phyloP scores from a whole-genome alignment of 257 asterid genomes.

The Penstemon barbatus region DNA sequence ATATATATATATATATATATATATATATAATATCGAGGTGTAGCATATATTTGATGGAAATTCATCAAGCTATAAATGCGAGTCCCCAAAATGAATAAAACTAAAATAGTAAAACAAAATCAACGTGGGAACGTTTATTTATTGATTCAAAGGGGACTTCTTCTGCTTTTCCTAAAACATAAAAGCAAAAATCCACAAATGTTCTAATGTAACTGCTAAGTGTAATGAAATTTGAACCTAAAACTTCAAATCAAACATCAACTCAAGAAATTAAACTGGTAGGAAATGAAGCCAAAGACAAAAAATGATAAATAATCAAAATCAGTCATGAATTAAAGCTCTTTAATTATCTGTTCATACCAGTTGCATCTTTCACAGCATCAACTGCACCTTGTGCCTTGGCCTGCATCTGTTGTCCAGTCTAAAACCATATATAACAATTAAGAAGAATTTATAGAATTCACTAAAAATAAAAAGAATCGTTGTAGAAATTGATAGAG shows the following conservation, averaged over 20 bases:
- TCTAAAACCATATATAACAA: slow-evolving; percentile 18
- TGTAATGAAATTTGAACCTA: not conserved
- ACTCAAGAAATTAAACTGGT: not conserved
- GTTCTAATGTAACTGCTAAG: slow-evolving; percentile 8
- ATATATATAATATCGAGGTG: no score
- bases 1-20: no score
- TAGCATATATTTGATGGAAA: no score
- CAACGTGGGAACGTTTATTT: no score
- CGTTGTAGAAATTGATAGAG: no score
- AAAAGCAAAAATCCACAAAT: not conserved
- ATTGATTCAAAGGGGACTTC: slow-evolving; percentile 16
- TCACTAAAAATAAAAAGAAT: no score
- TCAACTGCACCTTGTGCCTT: slow-evolving; percentile 48
- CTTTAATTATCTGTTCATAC: slow-evolving; percentile 41
- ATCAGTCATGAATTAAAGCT: not conserved
- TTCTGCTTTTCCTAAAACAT: not conserved
- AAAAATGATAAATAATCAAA: no score
- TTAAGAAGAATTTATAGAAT: no score
- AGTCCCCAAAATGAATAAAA: no score
- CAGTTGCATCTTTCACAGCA: slow-evolving; percentile 44
- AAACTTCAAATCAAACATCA: not conserved
- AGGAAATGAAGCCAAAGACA: not conserved
- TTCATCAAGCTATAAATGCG: no score
- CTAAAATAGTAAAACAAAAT: no score
- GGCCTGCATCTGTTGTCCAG: slow-evolving; percentile 41